Evolutionary conservation across 1,139 yeast genomes (phyloP), one percentile per base, ranked within the genome.

Genomic region (Geotrichum klebahnii): DNA sequence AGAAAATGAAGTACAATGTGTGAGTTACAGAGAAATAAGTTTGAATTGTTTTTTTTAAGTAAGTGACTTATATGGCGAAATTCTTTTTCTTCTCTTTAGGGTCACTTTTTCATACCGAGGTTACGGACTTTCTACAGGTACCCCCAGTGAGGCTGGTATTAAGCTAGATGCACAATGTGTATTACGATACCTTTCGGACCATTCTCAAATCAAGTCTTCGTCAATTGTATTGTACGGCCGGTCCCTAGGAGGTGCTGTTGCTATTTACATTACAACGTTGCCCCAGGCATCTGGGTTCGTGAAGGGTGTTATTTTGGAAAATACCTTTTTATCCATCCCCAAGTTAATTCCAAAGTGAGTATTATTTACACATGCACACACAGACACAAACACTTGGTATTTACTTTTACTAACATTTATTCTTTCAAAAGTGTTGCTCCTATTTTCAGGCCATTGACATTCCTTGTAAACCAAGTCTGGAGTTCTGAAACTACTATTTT

Each of bases 231-330:
- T 89, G 16, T 90, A 89, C 64, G 98, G 98, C 1, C 75, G 97
- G 51, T 86, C 96, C 3, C 72, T 92, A 22, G 98, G 98, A 23
- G 97, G 98, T 1, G 98, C 98, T 0, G 96, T 88, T 23, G 89
- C 95, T 5, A 78, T 89, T 19, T 85, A 89, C 66, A 78, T 88
- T 48, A 90, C 95, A 0, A 75, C 89, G 1, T 56, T 61, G 20
- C 57, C 63, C 32, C 57, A 60, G 33, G 60, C 63, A 70, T 75
- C 79, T 1, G 59, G 68, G 0, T 57, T 73, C 19, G 70, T 87
- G 16, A 73, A 74, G 52, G 96, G 84, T 1, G 60, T 90, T 10
- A 76, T 90, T 1, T 67, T 92, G 44, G 98, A 92, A 61, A 92
- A 92, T 65, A 88, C 97, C 0, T 92, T 92, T 57, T 69, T 88